Base-by-base conservation (phyloP, 2,329 filamentous ascomycete species). In the Cytospora leucostoma region DNA sequence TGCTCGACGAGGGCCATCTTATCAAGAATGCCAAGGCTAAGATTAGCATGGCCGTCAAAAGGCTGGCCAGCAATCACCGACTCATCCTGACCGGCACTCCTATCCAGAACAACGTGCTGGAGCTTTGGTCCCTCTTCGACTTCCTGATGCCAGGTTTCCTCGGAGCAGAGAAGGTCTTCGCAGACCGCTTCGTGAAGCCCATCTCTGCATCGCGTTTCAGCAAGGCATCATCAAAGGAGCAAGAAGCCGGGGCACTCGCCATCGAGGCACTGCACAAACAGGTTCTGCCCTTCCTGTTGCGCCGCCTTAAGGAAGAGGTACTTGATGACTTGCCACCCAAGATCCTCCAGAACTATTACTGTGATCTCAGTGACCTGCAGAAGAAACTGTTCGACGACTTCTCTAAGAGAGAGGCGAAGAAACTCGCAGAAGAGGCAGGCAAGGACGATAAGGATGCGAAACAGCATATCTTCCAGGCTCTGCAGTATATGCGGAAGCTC, bases 21-120 rank as follows among this genome's bases (percentile, higher is more conserved):
- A 99, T 99, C 82, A 99, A 99, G 82, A 99, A 99, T 74, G 93
- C 95, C 4, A 96, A 95, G 74, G 93, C 96, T 1, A 99, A 99
- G 79, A 95, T 96, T 65, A 96, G 92, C 0, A 84, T 93, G 65
- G 93, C 95, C 0, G 94, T 98, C 68, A 99, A 99, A 81, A 87
- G 87, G 64, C 82, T 99, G 38, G 78, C 86, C 7, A 97, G 93
- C 74, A 98, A 99, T 70, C 96, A 99, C 73, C 90, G 95, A 21
- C 84, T 99, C 56, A 99, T 99, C 69, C 84, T 99, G 5, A 99
- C 95, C 76, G 95, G 95, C 82, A 99, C 95, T 6, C 95, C 95
- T 5, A 82, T 99, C 35, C 94, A 99, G 77, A 99, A 99, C 55
- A 98, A 98, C 68, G 94, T 99, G 2, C 79, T 99, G 56, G 94